phyloP scores from a whole-genome alignment of 1,284 basidiomycete genomes.

The Boletus sp. region DNA sequence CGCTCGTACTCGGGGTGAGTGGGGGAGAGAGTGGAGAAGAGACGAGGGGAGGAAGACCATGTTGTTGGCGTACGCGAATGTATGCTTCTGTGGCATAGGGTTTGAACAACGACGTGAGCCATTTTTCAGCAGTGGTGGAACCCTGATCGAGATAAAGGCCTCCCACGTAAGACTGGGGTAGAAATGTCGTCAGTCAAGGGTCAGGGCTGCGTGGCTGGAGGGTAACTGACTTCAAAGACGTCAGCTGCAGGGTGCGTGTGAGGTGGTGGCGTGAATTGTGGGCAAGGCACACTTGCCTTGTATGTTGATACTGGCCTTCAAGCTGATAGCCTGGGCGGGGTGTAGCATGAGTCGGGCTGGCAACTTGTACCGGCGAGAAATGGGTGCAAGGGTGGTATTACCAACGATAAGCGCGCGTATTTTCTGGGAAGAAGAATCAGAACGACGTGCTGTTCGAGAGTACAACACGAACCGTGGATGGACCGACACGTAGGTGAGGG shows the following conservation, averaged over 20 bases:
- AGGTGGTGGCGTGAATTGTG: conserved; percentile 5
- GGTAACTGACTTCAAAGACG: conserved; percentile 64
- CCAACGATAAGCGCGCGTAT: conserved; percentile 70
- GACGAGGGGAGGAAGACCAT: conserved; percentile 57
- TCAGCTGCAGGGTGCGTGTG: conserved; percentile 53
- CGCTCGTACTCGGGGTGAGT: conserved; percentile 27
- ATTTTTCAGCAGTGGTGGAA: conserved; percentile 53
- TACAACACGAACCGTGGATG: conserved; percentile 60
- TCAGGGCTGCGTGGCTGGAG: neutral
- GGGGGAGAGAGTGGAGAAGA: conserved; percentile 9
- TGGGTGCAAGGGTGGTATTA: conserved; percentile 69
- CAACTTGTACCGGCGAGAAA: conserved; percentile 66
- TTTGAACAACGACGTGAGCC: conserved; percentile 62
- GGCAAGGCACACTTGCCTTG: conserved; percentile 55
- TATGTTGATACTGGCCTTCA: conserved; percentile 65
- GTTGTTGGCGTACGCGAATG: conserved; percentile 59
- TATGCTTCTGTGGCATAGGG: conserved; percentile 69
- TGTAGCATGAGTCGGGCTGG: conserved; percentile 64
- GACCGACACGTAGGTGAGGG: conserved; percentile 73
- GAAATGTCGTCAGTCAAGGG: conserved; percentile 9
- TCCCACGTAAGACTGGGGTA: conserved; percentile 67
- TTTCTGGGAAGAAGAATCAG: conserved; percentile 53
- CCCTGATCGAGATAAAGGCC: conserved; percentile 72
- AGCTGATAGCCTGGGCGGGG: conserved; percentile 67
- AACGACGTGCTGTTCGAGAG: neutral